phyloP scores from a whole-genome alignment of 2,329 filamentous ascomycete species.

The Plenodomus biglobosus region DNA sequence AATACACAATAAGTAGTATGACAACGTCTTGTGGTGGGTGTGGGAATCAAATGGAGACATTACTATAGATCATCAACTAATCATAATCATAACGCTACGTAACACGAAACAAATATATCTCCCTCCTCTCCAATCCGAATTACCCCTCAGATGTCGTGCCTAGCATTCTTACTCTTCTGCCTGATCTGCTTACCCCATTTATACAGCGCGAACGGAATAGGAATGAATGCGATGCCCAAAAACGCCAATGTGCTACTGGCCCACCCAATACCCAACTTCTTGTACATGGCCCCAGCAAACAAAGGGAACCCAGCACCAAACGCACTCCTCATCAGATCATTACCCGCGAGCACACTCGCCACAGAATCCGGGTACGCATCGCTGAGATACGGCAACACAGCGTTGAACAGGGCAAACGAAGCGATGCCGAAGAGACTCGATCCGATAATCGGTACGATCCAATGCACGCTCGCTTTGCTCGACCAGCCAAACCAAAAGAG shows the following conservation, averaged over 20 bases:
- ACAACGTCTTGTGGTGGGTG: no score
- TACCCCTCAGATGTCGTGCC: constrained; percentile 43
- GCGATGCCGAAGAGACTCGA: constrained; percentile 42
- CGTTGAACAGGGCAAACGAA: constrained; percentile 51
- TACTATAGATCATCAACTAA: background rate
- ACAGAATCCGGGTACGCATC: constrained; percentile 49
- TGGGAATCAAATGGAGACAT: no score
- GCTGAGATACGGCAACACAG: constrained; percentile 49
- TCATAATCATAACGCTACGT: background rate
- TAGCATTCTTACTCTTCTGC: constrained; percentile 45
- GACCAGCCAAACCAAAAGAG: constrained; percentile 50
- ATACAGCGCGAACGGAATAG: constrained; percentile 51
- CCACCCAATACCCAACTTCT: constrained; percentile 45
- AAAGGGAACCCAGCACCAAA: constrained; percentile 49
- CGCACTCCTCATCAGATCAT: constrained; percentile 46
- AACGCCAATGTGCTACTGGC: constrained; percentile 47
- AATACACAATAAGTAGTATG: no score
- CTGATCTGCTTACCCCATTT: constrained; percentile 46
- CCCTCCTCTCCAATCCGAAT: background rate
- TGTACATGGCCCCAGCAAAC: constrained; percentile 34
- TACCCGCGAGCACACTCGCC: constrained; percentile 49
- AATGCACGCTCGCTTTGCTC: constrained; percentile 33
- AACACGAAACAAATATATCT: background rate
- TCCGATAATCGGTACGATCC: constrained; percentile 47
- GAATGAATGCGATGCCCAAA: constrained; percentile 48